Evolutionary conservation across 2,329 filamentous ascomycete species (phyloP), one percentile per base, ranked within the genome.

Genomic region (Chaetothyriales sp.): DNA sequence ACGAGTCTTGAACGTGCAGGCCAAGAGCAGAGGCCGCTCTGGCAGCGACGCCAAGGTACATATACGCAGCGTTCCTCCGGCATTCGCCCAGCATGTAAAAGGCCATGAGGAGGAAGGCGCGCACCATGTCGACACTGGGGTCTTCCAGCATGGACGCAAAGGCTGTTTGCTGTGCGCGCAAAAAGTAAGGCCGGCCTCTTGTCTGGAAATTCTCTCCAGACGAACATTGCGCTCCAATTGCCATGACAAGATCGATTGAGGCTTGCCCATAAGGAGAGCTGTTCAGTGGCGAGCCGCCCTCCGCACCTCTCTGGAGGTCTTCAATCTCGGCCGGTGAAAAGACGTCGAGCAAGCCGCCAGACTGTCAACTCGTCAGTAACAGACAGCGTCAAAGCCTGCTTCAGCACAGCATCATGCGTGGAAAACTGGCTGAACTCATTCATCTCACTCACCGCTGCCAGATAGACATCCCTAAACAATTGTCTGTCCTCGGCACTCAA

Each of bases 31-130:
- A 72, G 0, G 78, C 77, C 0, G 77, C 74, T 49, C 76, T 72
- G 0, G 74, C 69, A 1, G 78, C 78, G 7, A 81, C 72, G 0
- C 78, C 78, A 2, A 81, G 61, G 50, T 81, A 81, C 74, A 81
- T 79, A 49, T 79, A 81, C 0, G 78, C 78, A 0, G 77, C 70
- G 51, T 80, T 80, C 7, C 77, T 68, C 28, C 75, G 74, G 49
- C 77, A 80, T 3, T 74, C 74, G 0, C 74, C 76, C 2, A 78
- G 68, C 70, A 79, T 75, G 55, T 78, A 80, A 54, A 78, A 78
- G 0, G 76, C 70, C 71, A 80, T 75, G 15, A 79, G 64, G 0
- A 78, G 61, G 53, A 78, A 80, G 0, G 68, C 64, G 15, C 73
- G 66, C 3, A 77, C 70, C 58, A 78, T 66, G 46, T 75, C 68